Percentiles rank a stretch among this genome's conserved stretches.
Conservation (phyloP, 371 early-diverging fungal species). For the Saksenaea oblongispora region DNA sequence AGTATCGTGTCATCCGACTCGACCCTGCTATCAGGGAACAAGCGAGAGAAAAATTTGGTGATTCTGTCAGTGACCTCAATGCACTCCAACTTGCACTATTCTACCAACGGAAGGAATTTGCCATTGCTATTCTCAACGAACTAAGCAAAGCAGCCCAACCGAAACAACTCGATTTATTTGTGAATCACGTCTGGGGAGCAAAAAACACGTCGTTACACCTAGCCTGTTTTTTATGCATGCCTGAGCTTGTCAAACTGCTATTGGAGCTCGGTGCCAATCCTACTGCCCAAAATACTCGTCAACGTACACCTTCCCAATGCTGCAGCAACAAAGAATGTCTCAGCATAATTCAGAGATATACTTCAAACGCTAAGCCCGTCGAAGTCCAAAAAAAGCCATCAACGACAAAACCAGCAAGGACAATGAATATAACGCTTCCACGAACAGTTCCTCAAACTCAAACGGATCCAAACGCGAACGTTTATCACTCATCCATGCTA, state of each 20-base stretch:
- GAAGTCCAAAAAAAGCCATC: background rate
- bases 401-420: background rate
- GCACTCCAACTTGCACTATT: conserved; percentile 24
- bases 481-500: background rate
- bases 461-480: background rate
- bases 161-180: conserved; percentile 34
- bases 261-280: conserved; percentile 65
- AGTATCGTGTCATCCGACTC: conserved; percentile 22
- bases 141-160: conserved; percentile 15
- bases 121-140: conserved; percentile 9
- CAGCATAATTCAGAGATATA: background rate
- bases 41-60: conserved; percentile 14
- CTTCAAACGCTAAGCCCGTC: background rate
- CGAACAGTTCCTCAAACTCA: background rate
- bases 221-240: conserved; percentile 73
- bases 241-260: conserved; percentile 59
- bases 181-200: conserved; percentile 68
- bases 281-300: conserved; percentile 60
- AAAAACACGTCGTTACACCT: conserved; percentile 73
- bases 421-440: background rate
- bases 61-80: conserved; percentile 20
- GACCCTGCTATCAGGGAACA: conserved; percentile 7
- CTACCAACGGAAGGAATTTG: conserved; percentile 13
- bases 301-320: conserved; percentile 71
- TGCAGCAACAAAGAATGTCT: conserved; percentile 38